Percentiles rank a stretch among this genome's conserved stretches.
These are phyloP conservation scores for Tolypocladium cylindrosporum DNA, from an alignment of 2,329 filamentous ascomycete species.

Conservation along the genomic window DNA sequence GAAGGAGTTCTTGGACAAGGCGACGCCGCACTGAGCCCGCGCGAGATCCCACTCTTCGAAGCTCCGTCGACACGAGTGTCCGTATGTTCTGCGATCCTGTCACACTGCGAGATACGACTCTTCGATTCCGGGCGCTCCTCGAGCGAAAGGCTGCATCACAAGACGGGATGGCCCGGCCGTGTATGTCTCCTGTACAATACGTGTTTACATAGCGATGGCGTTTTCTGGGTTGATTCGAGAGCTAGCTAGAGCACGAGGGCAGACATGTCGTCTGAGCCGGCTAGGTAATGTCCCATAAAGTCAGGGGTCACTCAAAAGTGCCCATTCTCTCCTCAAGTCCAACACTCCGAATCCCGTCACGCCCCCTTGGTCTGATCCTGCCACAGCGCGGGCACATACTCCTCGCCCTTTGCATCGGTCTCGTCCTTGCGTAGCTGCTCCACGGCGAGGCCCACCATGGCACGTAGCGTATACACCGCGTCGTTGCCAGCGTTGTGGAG, in stretches of 20 bases:
- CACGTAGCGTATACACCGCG: constrained; percentile 67
- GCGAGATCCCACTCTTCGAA: neutral
- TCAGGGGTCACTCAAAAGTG: neutral
- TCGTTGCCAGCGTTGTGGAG: constrained; percentile 89
- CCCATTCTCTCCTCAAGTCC: constrained; percentile 3
- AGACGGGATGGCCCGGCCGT: constrained; percentile 3
- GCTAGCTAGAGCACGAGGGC: constrained; percentile 7
- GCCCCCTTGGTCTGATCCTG: neutral
- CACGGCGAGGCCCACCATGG: constrained; percentile 45
- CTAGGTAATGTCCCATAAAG: neutral
- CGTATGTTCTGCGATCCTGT: neutral
- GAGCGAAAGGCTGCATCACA: neutral
- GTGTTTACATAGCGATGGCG: constrained; percentile 35
- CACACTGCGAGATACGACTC: neutral
- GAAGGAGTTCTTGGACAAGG: constrained; percentile 88
- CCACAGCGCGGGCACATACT: constrained; percentile 7
- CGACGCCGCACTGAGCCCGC: constrained; percentile 8
- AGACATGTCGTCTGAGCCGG: neutral
- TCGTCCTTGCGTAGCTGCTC: constrained; percentile 12
- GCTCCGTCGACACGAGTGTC: neutral
- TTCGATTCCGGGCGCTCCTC: neutral
- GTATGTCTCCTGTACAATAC: constrained; percentile 26
- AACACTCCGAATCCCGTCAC: neutral
- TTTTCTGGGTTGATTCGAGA: constrained; percentile 20
- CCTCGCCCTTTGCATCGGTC: constrained; percentile 6